Evolutionary conservation across 345 rosid species (phyloP), one percentile per base, ranked within the genome.

Genomic region (Camelina laxa): DNA sequence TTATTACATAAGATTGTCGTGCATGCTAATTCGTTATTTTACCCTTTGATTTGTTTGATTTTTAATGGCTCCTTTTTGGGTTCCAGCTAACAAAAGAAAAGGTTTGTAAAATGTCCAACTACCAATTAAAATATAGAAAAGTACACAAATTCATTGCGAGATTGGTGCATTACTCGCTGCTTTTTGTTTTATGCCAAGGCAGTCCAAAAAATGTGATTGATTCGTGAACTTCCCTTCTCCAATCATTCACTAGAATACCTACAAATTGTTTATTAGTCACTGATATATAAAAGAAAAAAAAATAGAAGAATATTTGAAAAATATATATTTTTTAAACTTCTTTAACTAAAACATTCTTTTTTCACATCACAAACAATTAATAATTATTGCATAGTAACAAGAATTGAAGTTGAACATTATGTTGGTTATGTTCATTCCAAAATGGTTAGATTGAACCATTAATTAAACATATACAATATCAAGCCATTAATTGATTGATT

Each of bases 141-240:
- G 21, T 41, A 73, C 45, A 45, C 58, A 55, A 74, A 74, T 75
- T 58, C 60, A 75, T 39, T 67, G 73, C 78, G 71, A 75, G 73
- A 75, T 75, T 75, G 44, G 73, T 75, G 78, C 73, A 47, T 67
- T 21, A 49, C 51, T 50, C 5, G 57, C 59, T 57, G 48, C 20
- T 21, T 65, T 65, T 42, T 64, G 47, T 44, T 65, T 35, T 47
- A 48, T 47, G 24, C n/a, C 36, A 30, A 0, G 1, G 42, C 19
- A 41, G 14, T 65, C 50, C 71, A 74, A 72, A 36, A 45, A 67
- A 57, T 58, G 58, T 65, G 77, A 73, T 48, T 65, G 31, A 63
- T 16, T 27, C 48, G 21, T 48, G 14, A 24, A 42, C 44, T 65
- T 66, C 16, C 47, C 11, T 58, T 55, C 35, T 65, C 66, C 60